These are phyloP conservation scores for Cucurbita maxima DNA, from an alignment of 306 rosid species.

Conservation along the genomic window DNA sequence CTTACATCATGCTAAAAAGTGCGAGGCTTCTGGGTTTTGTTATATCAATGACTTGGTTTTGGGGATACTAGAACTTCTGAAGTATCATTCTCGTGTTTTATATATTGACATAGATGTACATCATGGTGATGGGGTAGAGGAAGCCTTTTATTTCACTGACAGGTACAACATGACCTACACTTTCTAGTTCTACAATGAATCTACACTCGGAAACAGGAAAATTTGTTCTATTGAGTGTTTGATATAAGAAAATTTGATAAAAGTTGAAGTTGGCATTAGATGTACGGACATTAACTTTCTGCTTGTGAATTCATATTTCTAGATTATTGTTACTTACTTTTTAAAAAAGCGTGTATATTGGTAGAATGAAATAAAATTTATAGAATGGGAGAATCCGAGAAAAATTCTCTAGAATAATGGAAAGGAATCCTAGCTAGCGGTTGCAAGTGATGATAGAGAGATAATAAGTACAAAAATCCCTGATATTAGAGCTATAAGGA, in stretches of 20 bases:
- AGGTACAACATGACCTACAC: conserved; percentile 33
- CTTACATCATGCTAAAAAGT: conserved; percentile 93
- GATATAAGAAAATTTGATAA: background rate
- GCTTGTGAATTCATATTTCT: background rate
- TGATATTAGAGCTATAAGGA: background rate
- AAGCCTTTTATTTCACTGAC: conserved; percentile 95
- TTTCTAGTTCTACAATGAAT: background rate
- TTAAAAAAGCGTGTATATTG: background rate
- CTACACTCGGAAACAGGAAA: background rate
- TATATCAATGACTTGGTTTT: conserved; percentile 94
- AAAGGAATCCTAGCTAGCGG: background rate
- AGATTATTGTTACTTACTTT: background rate
- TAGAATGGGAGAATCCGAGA: background rate
- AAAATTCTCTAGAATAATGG: background rate
- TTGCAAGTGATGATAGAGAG: background rate
- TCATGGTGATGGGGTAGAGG: conserved; percentile 99
- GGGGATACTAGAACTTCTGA: conserved; percentile 93
- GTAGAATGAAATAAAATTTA: background rate
- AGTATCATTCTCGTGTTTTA: conserved; percentile 85
- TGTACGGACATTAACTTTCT: background rate
- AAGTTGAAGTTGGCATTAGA: background rate
- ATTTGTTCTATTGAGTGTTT: background rate
- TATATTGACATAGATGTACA: conserved; percentile 96
- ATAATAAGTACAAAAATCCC: background rate
- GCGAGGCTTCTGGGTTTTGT: conserved; percentile 99